Percentiles rank a stretch among this genome's conserved stretches.
phyloP scores from a whole-genome alignment of 768 basidiomycete genomes.

The Pholiota microspora region DNA sequence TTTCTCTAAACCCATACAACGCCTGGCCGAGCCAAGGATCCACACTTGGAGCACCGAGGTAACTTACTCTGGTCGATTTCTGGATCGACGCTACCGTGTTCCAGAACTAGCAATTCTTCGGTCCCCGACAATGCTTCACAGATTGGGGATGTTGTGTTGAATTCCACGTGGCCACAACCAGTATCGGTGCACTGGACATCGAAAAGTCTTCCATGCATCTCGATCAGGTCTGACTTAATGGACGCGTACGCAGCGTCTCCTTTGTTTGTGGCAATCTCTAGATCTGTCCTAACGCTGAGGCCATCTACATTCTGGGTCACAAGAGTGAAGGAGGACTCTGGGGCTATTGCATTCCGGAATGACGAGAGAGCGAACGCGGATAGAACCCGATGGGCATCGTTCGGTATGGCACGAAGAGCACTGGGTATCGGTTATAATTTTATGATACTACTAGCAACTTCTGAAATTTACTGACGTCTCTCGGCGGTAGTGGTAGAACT shows the following conservation, averaged over 20 bases:
- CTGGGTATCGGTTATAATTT: slow-evolving; percentile 28
- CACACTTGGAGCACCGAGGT: slow-evolving; percentile 44
- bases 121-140: slow-evolving; percentile 44
- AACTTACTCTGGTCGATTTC: slow-evolving; percentile 37
- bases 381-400: slow-evolving; percentile 54
- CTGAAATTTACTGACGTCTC: slow-evolving; percentile 36
- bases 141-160: slow-evolving; percentile 40
- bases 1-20: slow-evolving; percentile 63
- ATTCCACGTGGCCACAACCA: slow-evolving; percentile 38
- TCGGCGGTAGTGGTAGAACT: slow-evolving; percentile 66
- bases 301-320: slow-evolving; percentile 68
- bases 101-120: slow-evolving; percentile 30
- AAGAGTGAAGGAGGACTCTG: slow-evolving; percentile 43
- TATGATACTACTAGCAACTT: not conserved
- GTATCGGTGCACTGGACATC: slow-evolving; percentile 48
- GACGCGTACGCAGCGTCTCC: slow-evolving; percentile 11
- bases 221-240: slow-evolving; percentile 32
- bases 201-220: slow-evolving; percentile 65
- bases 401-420: slow-evolving; percentile 45
- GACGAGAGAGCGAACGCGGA: slow-evolving; percentile 42
- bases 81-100: slow-evolving; percentile 31
- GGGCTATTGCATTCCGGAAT: slow-evolving; percentile 36
- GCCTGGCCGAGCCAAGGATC: slow-evolving; percentile 44
- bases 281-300: slow-evolving; percentile 39
- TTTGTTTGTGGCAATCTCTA: slow-evolving; percentile 20